phyloP scores from a whole-genome alignment of 78 protist species.

The Salpingoeca rosetta region DNA sequence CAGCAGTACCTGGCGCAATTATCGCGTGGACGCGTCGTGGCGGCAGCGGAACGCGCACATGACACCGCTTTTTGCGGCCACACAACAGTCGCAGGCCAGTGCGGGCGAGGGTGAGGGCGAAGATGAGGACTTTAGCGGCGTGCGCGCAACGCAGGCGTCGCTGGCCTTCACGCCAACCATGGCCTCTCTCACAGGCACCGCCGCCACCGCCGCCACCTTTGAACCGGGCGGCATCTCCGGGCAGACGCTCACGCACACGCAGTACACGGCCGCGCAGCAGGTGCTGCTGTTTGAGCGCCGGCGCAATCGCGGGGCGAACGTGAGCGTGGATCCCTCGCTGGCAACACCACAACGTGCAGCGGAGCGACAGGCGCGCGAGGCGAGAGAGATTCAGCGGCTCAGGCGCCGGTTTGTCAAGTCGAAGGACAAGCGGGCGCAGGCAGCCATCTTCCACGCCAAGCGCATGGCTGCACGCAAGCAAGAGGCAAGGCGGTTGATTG shows the following conservation, averaged over 20 bases:
- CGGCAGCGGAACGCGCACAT: background rate
- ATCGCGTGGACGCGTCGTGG: conserved; percentile 8
- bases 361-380: background rate
- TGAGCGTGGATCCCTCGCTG: background rate
- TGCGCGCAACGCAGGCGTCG: background rate
- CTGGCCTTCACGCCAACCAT: background rate
- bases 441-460: background rate
- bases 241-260: conserved; percentile 1
- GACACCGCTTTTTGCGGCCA: conserved; percentile 6
- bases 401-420: background rate
- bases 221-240: background rate
- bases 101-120: background rate
- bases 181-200: background rate
- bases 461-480: background rate
- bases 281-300: background rate
- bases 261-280: background rate
- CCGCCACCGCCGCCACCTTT: background rate
- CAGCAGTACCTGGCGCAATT: background rate
- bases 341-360: background rate
- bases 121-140: background rate
- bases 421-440: background rate
- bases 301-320: background rate
- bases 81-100: background rate
- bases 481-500: background rate
- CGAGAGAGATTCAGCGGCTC: background rate